Percentiles rank a stretch among this genome's conserved stretches.
Conservation (phyloP, 129 eudicot genomes). For the Flaveria sonorensis region DNA sequence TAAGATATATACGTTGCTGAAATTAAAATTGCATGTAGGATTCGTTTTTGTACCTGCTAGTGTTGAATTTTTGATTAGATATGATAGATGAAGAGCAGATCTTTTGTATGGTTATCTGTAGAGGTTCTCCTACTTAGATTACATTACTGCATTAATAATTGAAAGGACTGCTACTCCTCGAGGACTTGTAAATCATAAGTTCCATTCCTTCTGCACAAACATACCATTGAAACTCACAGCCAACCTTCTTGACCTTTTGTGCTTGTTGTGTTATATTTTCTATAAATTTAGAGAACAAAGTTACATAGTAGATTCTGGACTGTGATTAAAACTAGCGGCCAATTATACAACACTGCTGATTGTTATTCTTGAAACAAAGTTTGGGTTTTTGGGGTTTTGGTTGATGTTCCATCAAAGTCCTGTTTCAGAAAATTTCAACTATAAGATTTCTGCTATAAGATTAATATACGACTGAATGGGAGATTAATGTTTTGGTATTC, state of each 20-base stretch:
- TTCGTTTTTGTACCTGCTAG: background rate
- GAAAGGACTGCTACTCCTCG: background rate
- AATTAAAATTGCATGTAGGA: constrained; percentile 19
- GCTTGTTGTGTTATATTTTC: background rate
- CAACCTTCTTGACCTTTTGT: background rate
- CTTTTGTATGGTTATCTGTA: background rate
- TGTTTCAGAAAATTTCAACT: background rate
- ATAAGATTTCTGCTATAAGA: background rate
- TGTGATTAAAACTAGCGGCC: background rate
- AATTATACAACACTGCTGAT: background rate
- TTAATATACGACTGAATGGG: background rate
- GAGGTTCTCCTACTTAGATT: background rate
- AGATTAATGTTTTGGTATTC: constrained; percentile 8
- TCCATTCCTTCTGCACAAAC: background rate
- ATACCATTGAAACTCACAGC: background rate
- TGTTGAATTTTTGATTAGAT: constrained; percentile 16
- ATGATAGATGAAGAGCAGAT: background rate
- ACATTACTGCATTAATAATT: background rate
- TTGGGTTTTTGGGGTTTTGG: background rate
- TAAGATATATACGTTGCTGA: background rate
- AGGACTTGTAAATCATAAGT: constrained; percentile 2
- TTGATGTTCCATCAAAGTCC: background rate
- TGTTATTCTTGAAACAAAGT: background rate
- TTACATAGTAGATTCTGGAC: constrained; percentile 13
- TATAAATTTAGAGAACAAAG: background rate